Evolutionary conservation across 257 asterid genomes (phyloP).

Genomic region (Voacanga thouarsii): DNA sequence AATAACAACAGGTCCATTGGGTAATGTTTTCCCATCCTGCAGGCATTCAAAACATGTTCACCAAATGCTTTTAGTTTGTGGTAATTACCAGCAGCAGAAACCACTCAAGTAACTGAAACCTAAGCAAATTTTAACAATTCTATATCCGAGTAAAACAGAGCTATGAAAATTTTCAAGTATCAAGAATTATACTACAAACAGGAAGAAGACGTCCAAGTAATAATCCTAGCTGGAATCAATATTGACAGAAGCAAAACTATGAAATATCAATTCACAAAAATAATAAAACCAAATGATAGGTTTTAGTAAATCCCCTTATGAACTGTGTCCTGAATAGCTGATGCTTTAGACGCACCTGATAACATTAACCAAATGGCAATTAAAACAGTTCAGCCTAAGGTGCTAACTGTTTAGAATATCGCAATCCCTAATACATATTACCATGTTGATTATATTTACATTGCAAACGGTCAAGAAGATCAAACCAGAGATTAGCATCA

Average conservation of each 20-base stretch:
- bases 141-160: neutral
- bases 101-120: neutral
- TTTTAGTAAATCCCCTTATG: neutral
- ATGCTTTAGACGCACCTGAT: neutral
- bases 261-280: neutral
- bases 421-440: neutral
- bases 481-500: constrained; percentile 22
- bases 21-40: constrained; percentile 97
- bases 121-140: neutral
- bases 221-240: no score
- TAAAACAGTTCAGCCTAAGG: neutral
- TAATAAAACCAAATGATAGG: neutral
- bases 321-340: neutral
- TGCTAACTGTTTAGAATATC: neutral
- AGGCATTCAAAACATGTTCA: constrained; percentile 13
- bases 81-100: neutral
- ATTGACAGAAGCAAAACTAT: neutral
- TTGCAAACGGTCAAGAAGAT: neutral
- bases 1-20: constrained; percentile 97
- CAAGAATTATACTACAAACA: neutral
- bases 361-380: neutral
- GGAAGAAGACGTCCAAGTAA: neutral
- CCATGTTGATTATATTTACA: neutral
- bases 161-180: neutral
- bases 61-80: neutral